Evolutionary conservation across 768 basidiomycete genomes (phyloP), one percentile per base, ranked within the genome.

Genomic region (Boletus coccyginus): DNA sequence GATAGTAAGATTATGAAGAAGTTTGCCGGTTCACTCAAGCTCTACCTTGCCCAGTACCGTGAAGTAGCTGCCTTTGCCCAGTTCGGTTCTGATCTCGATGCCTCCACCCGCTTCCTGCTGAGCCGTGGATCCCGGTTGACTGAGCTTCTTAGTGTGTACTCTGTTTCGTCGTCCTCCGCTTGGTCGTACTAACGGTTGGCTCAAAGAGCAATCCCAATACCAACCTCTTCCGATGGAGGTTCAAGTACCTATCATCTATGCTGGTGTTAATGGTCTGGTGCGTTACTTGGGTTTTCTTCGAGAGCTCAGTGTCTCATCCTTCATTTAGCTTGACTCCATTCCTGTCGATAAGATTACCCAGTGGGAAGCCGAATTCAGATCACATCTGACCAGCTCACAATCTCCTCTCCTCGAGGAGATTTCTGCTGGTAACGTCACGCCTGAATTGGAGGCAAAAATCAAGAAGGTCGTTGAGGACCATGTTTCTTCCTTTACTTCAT

Each of bases 21-120:
- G 81, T 98, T 98, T 68, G 97, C 97, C 68, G 97, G 97, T 83
- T 98, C 97, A 52, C 87, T 98, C 66, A 98, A 98, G 81, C 86
- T 99, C 46, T 99, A 99, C 86, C 92, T 99, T 64, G 97, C 97
- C 32, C 97, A 99, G 76, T 99, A 98, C 82, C 95, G 97, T 89
- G 97, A 99, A 84, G 97, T 99, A 65, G 97, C 97, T 64, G 94
- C 94, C 63, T 97, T 96, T 72, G 94, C 96, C 56, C 97, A 98
- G 74, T 99, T 99, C 81, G 97, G 97, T 85, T 99, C 97, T 69
- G 97, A 99, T 78, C 91, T 98, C 70, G 97, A 98, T 80, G 95
- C 96, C 53, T 98, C 96, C 16, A 99, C 96, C 63, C 94, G 96
- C 67, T 98, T 97, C 92, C 84, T 98, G 68, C 87, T 99, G 64